phyloP scores from a whole-genome alignment of 148 eudicot species.

The Gaultheria prostrata region DNA sequence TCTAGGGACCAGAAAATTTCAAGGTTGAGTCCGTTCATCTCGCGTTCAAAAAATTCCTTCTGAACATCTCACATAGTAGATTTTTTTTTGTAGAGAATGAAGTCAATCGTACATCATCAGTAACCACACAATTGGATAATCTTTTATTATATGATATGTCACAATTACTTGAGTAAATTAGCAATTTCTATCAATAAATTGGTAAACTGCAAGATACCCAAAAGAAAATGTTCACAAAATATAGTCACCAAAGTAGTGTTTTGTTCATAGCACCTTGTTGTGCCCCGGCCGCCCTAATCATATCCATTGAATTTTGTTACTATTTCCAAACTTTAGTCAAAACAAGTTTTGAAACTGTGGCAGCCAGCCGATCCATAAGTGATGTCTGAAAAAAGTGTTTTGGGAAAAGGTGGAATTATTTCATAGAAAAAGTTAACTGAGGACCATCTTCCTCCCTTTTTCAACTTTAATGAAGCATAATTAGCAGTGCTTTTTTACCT shows the following conservation, averaged over 20 bases:
- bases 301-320: not conserved
- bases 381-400: not conserved
- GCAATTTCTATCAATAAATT: no score
- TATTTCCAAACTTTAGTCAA: not conserved
- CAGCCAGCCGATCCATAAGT: not conserved
- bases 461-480: not conserved
- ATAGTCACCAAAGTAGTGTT: not conserved
- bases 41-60: no score
- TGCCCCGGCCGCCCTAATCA: not conserved
- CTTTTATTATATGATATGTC: no score
- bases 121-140: no score
- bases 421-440: not conserved
- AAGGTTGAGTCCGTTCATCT: no score
- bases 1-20: no score
- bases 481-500: not conserved
- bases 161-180: no score
- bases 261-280: not conserved
- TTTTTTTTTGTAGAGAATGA: no score
- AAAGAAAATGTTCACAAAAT: no score
- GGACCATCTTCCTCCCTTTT: not conserved
- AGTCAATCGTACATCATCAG: no score
- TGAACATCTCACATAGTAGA: no score
- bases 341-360: not conserved
- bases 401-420: not conserved
- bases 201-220: no score